phyloP scores from a whole-genome alignment of 2,329 filamentous ascomycete genomes.

The Claviceps quebecensis region DNA sequence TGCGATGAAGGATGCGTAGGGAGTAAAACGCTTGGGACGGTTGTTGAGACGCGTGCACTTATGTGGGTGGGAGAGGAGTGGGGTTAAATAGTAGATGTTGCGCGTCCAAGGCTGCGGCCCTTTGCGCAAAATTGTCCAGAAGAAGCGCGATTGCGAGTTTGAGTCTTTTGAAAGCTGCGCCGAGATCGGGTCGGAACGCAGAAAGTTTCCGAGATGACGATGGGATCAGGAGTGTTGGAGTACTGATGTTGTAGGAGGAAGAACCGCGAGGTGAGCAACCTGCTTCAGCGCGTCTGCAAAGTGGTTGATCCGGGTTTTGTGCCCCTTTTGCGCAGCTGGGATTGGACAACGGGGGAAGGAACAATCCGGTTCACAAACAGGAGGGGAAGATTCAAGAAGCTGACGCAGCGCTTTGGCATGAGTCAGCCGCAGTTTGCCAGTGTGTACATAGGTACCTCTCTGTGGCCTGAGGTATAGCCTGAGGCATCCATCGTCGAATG shows the following conservation, averaged over 20 bases:
- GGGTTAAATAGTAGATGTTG: not conserved
- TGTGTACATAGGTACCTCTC: not conserved
- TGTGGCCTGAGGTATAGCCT: not conserved
- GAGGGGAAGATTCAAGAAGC: not conserved
- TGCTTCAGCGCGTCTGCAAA: not conserved
- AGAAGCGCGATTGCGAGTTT: not conserved
- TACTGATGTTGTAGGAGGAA: not conserved
- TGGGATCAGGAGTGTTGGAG: not conserved
- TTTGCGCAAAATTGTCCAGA: not conserved
- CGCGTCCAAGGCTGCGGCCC: not conserved
- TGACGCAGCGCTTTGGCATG: not conserved
- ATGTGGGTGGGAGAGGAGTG: not conserved
- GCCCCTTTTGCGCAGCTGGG: not conserved
- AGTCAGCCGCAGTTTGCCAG: not conserved
- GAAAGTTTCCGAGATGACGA: not conserved
- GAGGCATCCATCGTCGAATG: conserved; percentile 1
- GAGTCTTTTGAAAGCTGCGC: not conserved
- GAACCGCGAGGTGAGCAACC: not conserved
- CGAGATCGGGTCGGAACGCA: not conserved
- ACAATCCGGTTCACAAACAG: not conserved
- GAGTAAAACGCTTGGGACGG: not conserved
- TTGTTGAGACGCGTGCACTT: not conserved
- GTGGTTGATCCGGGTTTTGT: not conserved
- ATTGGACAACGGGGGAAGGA: not conserved
- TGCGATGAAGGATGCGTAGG: not conserved